Evolutionary conservation across 768 basidiomycete species (phyloP), one percentile per base, ranked within the genome.

Genomic region (Scleroderma citrinum): DNA sequence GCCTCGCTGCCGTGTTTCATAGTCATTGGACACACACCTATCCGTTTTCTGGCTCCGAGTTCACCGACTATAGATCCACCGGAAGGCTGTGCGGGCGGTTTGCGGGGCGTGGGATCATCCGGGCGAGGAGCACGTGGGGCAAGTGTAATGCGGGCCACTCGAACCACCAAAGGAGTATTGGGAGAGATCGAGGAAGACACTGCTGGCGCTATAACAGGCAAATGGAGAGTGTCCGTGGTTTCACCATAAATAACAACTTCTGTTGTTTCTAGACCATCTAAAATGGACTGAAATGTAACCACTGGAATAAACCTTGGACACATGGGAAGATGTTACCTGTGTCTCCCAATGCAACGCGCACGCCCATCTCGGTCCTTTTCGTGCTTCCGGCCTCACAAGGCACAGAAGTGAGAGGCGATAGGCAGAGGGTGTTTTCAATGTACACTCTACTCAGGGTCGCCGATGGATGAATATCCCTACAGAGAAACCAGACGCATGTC

Each of bases 101-200:
- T 71, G 16, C 87, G 83, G 7, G 87, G 87, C 5, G 82, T 87
- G 0, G 86, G 87, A 52, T 90, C 87, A 52, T 90, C 87, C 0
- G 87, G 87, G 31, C 87, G 73, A 4, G 83, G 83, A 0, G 59
- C 52, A 2, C 56, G 71, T 40, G 74, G 69, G 14, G 64, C 59
- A 56, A 76, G 60, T 8, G 74, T 70, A 51, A 87, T 73, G 35
- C 82, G 78, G 0, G 79, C 83, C 7, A 85, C 85, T 16, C 70
- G 67, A 19, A 48, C 56, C 5, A 77, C 54, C 0, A 56, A 57
- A 1, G 63, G 64, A 2, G 57, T 38, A 29, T 64, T 45, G 40
- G 34, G 19, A 3, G 62, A 59, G 8, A 59, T 46, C 13, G 67
- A 67, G 30, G 55, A 23, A 32, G 37, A 38, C 20, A 46, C 38